phyloP scores from a whole-genome alignment of 371 early-diverging fungal species.

The Mucor lusitanicus region DNA sequence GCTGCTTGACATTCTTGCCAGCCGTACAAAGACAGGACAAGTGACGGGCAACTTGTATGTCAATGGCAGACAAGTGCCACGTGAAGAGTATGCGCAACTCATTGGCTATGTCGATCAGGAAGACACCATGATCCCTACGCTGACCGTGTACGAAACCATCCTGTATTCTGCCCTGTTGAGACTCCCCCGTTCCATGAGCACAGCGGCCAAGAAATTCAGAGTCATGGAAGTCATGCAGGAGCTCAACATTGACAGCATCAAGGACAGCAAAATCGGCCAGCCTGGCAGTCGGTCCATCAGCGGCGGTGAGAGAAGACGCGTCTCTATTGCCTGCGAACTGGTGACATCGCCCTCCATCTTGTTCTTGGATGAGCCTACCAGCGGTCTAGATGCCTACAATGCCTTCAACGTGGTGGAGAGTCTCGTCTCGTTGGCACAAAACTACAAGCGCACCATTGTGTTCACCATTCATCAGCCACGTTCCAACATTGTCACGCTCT shows the following conservation, averaged over 20 bases:
- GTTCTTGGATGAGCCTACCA: slow-evolving; percentile 95
- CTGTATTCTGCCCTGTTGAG: slow-evolving; percentile 78
- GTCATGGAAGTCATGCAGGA: slow-evolving; percentile 78
- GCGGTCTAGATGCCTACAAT: slow-evolving; percentile 91
- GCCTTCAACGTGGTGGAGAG: slow-evolving; percentile 90
- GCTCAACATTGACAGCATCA: slow-evolving; percentile 77
- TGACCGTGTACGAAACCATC: slow-evolving; percentile 85
- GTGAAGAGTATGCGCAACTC: slow-evolving; percentile 59
- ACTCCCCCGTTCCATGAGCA: slow-evolving; percentile 69
- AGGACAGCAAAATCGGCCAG: slow-evolving; percentile 83
- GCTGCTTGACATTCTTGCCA: slow-evolving; percentile 76
- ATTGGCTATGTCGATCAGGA: slow-evolving; percentile 89
- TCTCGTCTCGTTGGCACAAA: slow-evolving; percentile 78
- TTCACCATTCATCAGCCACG: slow-evolving; percentile 97
- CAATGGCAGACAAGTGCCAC: slow-evolving; percentile 62
- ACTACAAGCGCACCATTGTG: slow-evolving; percentile 85
- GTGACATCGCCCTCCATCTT: slow-evolving; percentile 87
- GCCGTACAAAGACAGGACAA: slow-evolving; percentile 62
- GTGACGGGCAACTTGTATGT: slow-evolving; percentile 65
- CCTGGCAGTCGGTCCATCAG: slow-evolving; percentile 74
- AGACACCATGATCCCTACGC: slow-evolving; percentile 80
- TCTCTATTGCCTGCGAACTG: slow-evolving; percentile 86
- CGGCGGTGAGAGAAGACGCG: slow-evolving; percentile 87
- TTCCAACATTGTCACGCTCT: slow-evolving; percentile 86
- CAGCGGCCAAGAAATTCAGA: slow-evolving; percentile 55